phyloP scores from a whole-genome alignment of 2,329 filamentous ascomycete genomes.

The Aspergillus quadricinctus region DNA sequence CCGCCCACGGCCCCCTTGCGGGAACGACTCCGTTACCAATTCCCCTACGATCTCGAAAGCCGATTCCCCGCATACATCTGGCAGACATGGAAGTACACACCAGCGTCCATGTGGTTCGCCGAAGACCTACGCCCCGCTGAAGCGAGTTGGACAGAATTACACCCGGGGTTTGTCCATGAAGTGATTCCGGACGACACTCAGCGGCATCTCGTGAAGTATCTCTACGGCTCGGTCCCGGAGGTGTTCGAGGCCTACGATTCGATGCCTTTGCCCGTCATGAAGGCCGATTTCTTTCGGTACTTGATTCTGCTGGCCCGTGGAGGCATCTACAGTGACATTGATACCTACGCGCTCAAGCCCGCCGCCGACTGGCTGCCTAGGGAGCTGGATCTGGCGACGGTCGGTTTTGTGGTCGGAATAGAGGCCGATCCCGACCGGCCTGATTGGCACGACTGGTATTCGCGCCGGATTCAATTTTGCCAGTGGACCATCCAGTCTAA shows the following conservation, averaged over 20 bases:
- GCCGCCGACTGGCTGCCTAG: slow-evolving; percentile 83
- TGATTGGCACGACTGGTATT: slow-evolving; percentile 96
- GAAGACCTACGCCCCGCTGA: slow-evolving; percentile 75
- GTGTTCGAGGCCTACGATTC: slow-evolving; percentile 72
- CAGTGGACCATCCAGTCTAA: slow-evolving; percentile 99
- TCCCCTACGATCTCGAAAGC: slow-evolving; percentile 80
- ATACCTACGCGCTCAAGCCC: slow-evolving; percentile 78
- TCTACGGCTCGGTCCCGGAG: slow-evolving; percentile 79
- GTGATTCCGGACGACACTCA: slow-evolving; percentile 92
- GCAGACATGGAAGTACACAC: slow-evolving; percentile 96
- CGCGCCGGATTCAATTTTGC: slow-evolving; percentile 92
- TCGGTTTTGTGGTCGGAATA: slow-evolving; percentile 89
- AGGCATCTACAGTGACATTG: slow-evolving; percentile 86
- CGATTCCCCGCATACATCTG: slow-evolving; percentile 98
- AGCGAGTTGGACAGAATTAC: slow-evolving; percentile 80
- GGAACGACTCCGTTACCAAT: slow-evolving; percentile 84
- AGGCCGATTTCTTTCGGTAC: slow-evolving; percentile 75
- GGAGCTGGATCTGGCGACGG: slow-evolving; percentile 67
- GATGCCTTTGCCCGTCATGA: slow-evolving; percentile 69
- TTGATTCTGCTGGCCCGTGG: slow-evolving; percentile 71
- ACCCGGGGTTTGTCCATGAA: slow-evolving; percentile 92
- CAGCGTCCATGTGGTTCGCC: slow-evolving; percentile 69
- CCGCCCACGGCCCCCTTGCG: slow-evolving; percentile 67
- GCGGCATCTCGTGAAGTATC: slow-evolving; percentile 71
- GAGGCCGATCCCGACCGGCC: slow-evolving; percentile 90